phyloP scores from a whole-genome alignment of 805 yeast species.

The Yarrowia bubula region DNA sequence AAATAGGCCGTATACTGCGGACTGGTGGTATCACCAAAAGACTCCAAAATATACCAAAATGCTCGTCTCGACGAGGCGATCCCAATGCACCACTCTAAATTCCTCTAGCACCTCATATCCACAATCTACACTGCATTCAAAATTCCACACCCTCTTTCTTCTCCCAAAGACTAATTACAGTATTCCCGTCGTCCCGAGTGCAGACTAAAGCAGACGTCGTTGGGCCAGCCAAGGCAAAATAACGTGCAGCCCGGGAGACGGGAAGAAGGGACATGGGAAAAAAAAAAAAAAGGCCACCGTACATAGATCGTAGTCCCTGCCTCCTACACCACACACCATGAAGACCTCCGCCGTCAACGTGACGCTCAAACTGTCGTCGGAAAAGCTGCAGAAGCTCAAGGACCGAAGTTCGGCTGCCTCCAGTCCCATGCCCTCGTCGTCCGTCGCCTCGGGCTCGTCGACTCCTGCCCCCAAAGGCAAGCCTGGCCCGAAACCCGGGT shows the following conservation, averaged over 20 bases:
- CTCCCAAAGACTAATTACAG: too few species aligned
- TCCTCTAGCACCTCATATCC: neutral
- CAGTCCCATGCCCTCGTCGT: slow-evolving; percentile 6
- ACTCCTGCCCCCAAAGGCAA: slow-evolving; percentile 27
- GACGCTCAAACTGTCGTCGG: slow-evolving; percentile 30
- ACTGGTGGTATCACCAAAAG: too few species aligned
- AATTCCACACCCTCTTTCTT: too few species aligned
- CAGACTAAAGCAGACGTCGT: neutral
- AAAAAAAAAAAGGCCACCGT: neutral
- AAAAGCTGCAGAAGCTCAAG: slow-evolving; percentile 29
- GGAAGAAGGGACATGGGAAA: too few species aligned
- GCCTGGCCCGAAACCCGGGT: slow-evolving; percentile 22
- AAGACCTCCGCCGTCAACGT: slow-evolving; percentile 13
- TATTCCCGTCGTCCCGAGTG: neutral
- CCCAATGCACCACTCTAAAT: too few species aligned
- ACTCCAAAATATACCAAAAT: too few species aligned
- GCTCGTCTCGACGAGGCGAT: too few species aligned
- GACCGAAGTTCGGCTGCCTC: slow-evolving; percentile 24
- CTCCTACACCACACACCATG: neutral
- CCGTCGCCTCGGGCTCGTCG: slow-evolving; percentile 9
- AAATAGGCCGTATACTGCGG: too few species aligned
- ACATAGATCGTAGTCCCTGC: neutral
- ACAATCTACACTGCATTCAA: neutral
- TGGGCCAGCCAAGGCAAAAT: neutral
- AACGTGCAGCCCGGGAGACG: neutral